A percentile compares a stretch with the other conserved stretches of the same genome.
Conservation (phyloP, 2,329 filamentous ascomycete species). For the Tolypocladium nubicola region DNA sequence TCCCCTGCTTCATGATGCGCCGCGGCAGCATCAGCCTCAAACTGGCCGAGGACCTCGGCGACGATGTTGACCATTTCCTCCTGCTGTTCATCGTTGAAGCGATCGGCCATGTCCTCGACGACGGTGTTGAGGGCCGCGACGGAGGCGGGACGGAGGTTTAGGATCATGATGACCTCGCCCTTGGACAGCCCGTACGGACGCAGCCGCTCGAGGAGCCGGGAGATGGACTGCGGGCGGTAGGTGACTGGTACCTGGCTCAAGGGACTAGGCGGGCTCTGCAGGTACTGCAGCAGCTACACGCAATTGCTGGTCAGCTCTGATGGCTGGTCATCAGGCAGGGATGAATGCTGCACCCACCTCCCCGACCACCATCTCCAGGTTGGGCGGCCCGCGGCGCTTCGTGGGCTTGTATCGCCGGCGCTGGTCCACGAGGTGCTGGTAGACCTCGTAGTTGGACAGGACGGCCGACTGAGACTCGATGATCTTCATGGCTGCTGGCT, state of each 20-base stretch:
- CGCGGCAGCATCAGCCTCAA: slow-evolving; percentile 19
- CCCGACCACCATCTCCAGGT: slow-evolving; percentile 49
- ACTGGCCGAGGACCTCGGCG: slow-evolving; percentile 45
- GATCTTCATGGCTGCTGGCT: slow-evolving; percentile 48
- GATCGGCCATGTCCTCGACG: slow-evolving; percentile 53
- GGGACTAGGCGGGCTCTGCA: slow-evolving; percentile 43
- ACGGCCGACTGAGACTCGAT: slow-evolving; percentile 59
- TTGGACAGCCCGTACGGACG: slow-evolving; percentile 52
- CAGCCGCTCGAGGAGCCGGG: slow-evolving; percentile 42
- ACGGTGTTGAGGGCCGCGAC: slow-evolving; percentile 49
- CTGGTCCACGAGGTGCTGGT: slow-evolving; percentile 50
- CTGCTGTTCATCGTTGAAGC: slow-evolving; percentile 50
- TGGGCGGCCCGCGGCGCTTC: slow-evolving; percentile 42
- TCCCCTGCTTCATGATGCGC: slow-evolving; percentile 13
- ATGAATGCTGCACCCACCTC: slow-evolving; percentile 41
- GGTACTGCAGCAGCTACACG: slow-evolving; percentile 48
- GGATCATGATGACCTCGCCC: slow-evolving; percentile 57
- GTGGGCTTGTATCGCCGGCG: slow-evolving; percentile 38
- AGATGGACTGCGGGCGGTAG: slow-evolving; percentile 42
- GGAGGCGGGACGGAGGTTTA: slow-evolving; percentile 52
- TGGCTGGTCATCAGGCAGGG: background rate
- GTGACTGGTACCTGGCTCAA: slow-evolving; percentile 42
- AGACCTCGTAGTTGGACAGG: slow-evolving; percentile 65
- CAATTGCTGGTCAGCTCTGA: background rate
- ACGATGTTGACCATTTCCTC: slow-evolving; percentile 46